Conservation (phyloP, 768 basidiomycete species). For the Leccinum variicolor region DNA sequence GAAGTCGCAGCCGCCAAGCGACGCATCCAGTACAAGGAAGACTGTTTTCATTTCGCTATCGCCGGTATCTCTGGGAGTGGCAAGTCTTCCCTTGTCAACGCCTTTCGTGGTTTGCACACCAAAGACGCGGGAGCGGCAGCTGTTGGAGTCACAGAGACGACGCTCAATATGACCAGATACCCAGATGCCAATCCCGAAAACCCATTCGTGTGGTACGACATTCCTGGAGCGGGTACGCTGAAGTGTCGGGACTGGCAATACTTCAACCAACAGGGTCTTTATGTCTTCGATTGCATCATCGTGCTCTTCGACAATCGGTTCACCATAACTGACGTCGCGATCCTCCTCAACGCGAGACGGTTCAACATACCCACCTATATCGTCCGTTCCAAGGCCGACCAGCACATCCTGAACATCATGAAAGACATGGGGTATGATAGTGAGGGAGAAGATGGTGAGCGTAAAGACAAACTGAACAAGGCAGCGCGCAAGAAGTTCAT, state of each 20-base stretch:
- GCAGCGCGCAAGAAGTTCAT: conserved; percentile 22
- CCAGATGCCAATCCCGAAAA: conserved; percentile 16
- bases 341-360: conserved; percentile 29
- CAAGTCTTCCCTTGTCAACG: conserved; percentile 36
- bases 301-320: conserved; percentile 34
- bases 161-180: conserved; percentile 24
- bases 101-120: conserved; percentile 30
- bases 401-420: conserved; percentile 27
- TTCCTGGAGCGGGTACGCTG: conserved; percentile 36
- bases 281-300: conserved; percentile 35
- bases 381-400: conserved; percentile 37
- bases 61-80: conserved; percentile 34
- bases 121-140: conserved; percentile 22
- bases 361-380: conserved; percentile 34
- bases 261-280: conserved; percentile 36
- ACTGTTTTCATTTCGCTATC: conserved; percentile 31
- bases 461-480: conserved; percentile 4
- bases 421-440: conserved; percentile 21
- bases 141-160: conserved; percentile 31
- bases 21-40: conserved; percentile 21
- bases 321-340: conserved; percentile 32
- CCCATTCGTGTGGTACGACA: conserved; percentile 33
- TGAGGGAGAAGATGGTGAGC: conserved; percentile 15
- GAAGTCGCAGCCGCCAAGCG: conserved; percentile 19
- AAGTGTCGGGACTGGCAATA: conserved; percentile 34